Base-by-base conservation (phyloP, 331 rosid species). In the Acacia concinna region DNA sequence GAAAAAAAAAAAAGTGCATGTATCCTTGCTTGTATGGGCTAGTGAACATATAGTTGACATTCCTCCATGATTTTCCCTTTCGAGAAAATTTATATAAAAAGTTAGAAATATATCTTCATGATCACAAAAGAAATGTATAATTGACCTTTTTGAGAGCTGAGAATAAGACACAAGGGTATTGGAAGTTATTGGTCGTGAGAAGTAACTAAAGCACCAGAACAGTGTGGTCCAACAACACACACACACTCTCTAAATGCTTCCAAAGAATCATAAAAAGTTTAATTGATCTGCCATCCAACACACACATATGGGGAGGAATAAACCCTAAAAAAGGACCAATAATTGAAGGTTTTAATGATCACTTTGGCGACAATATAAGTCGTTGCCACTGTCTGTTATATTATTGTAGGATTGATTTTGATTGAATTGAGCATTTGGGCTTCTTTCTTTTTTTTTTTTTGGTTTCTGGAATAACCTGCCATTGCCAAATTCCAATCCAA, bases 281-380 rank as follows among this genome's bases (percentile, higher is more conserved):
- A 51, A 51, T 51, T 49, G 23, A 17, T 68, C 72, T 68, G 75
- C 83, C 85, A 74, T 63, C 71, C 44, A 78, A 73, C 32, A 56
- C 32, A 56, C 32, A 56, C 57, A 21, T 21, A 4, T 52, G 20
- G 59, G 66, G 54, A 54, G 57, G 5, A 73, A 25, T 17, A 74
- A 60, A 77, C 71, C 43, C 32, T 10, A 7, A 30, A 31, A 60
- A 62, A 30, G 68, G 66, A 75, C 83, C 85, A 81, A 81, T 85
- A 17, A 46, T 41, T 60, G 30, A 75, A 78, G 69, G 77, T 70
- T 74, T 62, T 54, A 74, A 65, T 85, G 82, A 41, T 63, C 82
- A 57, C 77, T 71, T 69, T 54, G 20, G 1, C 5, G 28, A 81
- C 85, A 74, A 38, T 25, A 18, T 8, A 59, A 38, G 56, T 35